Evolutionary conservation across 257 asterid species (phyloP), one percentile per base, ranked within the genome.

Genomic region (Eustoma russellianum): DNA sequence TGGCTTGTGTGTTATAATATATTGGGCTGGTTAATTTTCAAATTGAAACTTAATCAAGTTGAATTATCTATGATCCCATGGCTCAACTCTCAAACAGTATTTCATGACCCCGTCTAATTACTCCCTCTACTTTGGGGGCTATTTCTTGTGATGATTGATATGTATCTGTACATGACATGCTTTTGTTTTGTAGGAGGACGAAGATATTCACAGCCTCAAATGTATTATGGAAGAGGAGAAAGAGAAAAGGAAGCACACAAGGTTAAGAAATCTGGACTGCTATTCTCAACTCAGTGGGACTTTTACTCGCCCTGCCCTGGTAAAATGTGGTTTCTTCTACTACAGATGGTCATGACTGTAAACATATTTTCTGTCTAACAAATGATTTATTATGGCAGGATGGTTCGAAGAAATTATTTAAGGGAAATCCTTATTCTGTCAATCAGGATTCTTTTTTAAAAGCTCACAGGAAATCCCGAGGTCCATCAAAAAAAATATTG

Each of bases 381-480:
- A 60, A 55, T 45, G 33, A 41, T 48, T 48, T 18, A 46, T n/a
- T 59, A 16, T 61, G 55, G 70, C 83, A 91, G 98, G 97, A 91
- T 80, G 98, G 98, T 74, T 91, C 94, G 52, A 87, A 84, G 79
- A 79, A 95, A 52, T 73, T 83, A 70, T 66, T 79, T 48, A 74
- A 77, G 65, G 98, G 97, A 63, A 91, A 87, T 64, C 98, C 98
- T 63, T 73, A 74, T 48, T 76, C 92, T 54, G 77, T 76, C 58
- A 66, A 91, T 60, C 72, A 46, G 61, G 85, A 80, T 62, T 68
- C 75, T 69, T 58, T 79, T 62, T 72, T 79, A 45, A 91, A 87
- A 73, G 76, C 81, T 67, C 77, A 77, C 55, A 87, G 79, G 68
- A 71, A 64, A 50, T 59, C 51, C 41, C 85, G 97, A 51, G 95